Evolutionary conservation across 371 early-diverging fungal genomes (phyloP), one percentile per base, ranked within the genome.

Genomic region (Nematocida sp.): DNA sequence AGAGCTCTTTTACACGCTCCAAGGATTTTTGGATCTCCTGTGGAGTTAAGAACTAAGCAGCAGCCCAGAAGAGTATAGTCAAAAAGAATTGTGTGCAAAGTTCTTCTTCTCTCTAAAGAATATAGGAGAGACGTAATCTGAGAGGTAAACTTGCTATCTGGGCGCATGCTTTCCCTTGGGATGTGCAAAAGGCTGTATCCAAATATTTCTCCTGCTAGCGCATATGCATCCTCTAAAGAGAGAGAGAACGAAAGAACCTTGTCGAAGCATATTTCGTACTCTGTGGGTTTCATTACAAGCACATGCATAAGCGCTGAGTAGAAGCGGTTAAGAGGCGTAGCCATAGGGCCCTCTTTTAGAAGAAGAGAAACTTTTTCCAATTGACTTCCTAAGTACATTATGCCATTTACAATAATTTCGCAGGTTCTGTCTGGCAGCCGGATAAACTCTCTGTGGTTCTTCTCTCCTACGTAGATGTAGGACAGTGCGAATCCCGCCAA

Each of bases 381-480:
- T 5, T 60, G 60, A 2, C 38, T 71, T 36, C 53, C 33, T 49
- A 61, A 49, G 45, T 71, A 59, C 38, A 51, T 25, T 20, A 71
- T 2, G 11, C 75, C 75, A 38, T 71, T 71, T 9, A 61, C 51
- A 50, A 71, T 71, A n/a, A 71, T 60, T 32, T 71, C 75, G 50
- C 75, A 71, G 3, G 64, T 60, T 39, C 75, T 26, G 36, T 71
- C 63, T 7, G 75, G 63, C 0, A 71, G 30, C 16, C 75, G 60
- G n/a, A 61, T 28, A 32, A 59, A 71, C 75, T 71, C 75, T 26
- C 23, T 63, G 18, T 20, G n/a, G 30, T 11, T 16, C 23, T 25
- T 11, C 30, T 26, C 20, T 11, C 66, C 66, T 5, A 55, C 18
- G 9, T 9, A 18, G 7, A 71, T 71, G 49, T 61, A 71, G 13